Evolutionary conservation across 768 basidiomycete species (phyloP).

Genomic region (Rubroboletus satanas): DNA sequence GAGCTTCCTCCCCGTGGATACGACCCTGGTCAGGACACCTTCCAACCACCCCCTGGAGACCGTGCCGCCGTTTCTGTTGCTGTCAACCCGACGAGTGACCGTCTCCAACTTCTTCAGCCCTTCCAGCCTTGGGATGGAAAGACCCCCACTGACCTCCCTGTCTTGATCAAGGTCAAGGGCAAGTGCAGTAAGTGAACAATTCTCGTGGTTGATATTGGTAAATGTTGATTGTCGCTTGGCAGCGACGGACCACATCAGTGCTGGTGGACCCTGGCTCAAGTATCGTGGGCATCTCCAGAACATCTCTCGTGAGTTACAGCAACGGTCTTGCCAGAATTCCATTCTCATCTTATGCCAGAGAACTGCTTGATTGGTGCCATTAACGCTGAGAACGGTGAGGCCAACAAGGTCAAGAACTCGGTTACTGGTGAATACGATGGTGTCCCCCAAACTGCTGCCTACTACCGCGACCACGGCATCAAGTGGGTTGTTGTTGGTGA

Average conservation of each 20-base stretch:
- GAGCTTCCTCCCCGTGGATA: conserved; percentile 95
- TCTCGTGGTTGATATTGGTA: not conserved
- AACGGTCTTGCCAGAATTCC: not conserved
- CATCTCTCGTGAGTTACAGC: conserved; percentile 72
- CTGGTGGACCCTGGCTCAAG: conserved; percentile 99
- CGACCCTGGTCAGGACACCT: conserved; percentile 95
- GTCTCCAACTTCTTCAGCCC: conserved; percentile 85
- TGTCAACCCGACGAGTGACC: conserved; percentile 79
- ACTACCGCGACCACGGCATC: conserved; percentile 85
- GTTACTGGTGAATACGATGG: conserved; percentile 78
- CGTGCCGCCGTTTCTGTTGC: conserved; percentile 82
- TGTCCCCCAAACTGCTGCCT: conserved; percentile 81
- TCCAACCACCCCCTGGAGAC: conserved; percentile 90
- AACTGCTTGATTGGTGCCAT: conserved; percentile 98
- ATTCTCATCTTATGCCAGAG: conserved; percentile 42
- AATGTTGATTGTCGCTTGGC: conserved; percentile 1
- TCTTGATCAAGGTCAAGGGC: conserved; percentile 98
- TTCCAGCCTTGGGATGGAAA: conserved; percentile 94
- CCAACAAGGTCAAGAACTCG: conserved; percentile 94
- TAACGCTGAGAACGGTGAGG: conserved; percentile 91
- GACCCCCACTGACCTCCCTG: conserved; percentile 81
- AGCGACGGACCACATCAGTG: conserved; percentile 93
- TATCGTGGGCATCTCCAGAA: conserved; percentile 99
- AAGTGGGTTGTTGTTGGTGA: conserved; percentile 98
- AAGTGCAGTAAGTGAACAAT: conserved; percentile 81